These are phyloP conservation scores for Xylaria palmicola DNA, from an alignment of 495 filamentous ascomycete genomes.

Conservation along the genomic window DNA sequence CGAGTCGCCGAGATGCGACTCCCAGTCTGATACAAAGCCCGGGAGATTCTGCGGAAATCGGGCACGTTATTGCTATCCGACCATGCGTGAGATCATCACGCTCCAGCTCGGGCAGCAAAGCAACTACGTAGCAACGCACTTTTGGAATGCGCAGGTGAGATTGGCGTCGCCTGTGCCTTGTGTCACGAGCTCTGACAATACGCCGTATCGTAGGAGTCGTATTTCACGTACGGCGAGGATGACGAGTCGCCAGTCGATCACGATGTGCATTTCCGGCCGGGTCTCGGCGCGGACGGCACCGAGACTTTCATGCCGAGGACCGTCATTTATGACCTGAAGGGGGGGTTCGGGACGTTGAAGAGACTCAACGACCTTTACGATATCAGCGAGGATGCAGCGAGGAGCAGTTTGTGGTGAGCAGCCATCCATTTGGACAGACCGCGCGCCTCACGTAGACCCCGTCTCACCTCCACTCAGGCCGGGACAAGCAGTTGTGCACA, in stretches of 20 bases:
- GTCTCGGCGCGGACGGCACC: conserved; percentile 75
- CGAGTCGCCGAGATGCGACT: too few relatives aligned
- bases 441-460: neutral
- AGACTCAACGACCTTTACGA: conserved; percentile 91
- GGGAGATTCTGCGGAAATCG: too few relatives aligned
- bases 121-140: conserved; percentile 96
- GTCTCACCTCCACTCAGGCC: conserved; percentile 52
- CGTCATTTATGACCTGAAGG: conserved; percentile 93
- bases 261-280: conserved; percentile 87
- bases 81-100: conserved; percentile 95
- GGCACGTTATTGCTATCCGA: too few relatives aligned
- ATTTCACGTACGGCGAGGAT: conserved; percentile 82
- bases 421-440: neutral
- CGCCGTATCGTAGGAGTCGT: conserved; percentile 70
- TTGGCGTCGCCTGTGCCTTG: neutral
- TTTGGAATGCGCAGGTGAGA: conserved; percentile 85
- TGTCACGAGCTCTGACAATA: neutral
- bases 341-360: conserved; percentile 80
- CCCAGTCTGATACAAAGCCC: too few relatives aligned
- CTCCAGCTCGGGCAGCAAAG: conserved; percentile 88
- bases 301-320: conserved; percentile 93
- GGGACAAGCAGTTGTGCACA: conserved; percentile 65
- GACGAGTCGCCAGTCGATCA: conserved; percentile 76
- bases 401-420: conserved; percentile 61
- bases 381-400: conserved; percentile 49